Evolutionary conservation across 352 stramenopile species (phyloP).

Genomic region (Pythium dissotocum): DNA sequence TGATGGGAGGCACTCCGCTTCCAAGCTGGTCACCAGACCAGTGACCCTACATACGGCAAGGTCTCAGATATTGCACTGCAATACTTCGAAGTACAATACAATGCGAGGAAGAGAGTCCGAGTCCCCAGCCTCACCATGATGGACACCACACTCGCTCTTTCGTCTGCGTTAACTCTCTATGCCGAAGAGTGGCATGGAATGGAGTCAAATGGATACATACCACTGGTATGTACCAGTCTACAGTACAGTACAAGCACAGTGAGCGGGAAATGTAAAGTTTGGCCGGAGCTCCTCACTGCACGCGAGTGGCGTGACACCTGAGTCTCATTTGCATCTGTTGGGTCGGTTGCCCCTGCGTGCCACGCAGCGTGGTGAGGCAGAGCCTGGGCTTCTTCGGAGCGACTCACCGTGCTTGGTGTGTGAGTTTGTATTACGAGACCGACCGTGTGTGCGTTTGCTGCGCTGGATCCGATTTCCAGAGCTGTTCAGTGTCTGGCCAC

Average conservation of each 20-base stretch:
- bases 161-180: neutral
- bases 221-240: neutral
- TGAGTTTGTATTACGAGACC: no score
- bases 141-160: neutral
- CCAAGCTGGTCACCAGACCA: neutral
- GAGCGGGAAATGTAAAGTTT: no score
- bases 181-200: neutral
- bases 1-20: neutral
- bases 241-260: neutral
- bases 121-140: neutral
- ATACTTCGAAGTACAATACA: no score
- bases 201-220: neutral
- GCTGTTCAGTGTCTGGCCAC: neutral
- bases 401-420: no score
- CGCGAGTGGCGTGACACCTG: neutral
- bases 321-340: neutral
- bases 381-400: neutral
- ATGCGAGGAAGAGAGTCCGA: no score
- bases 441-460: conserved; percentile 3
- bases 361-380: neutral
- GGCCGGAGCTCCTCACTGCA: no score
- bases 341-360: neutral
- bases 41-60: neutral
- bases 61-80: neutral
- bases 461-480: neutral